Conservation (phyloP, 441 rosid genomes). For the Isatis lusitanica region DNA sequence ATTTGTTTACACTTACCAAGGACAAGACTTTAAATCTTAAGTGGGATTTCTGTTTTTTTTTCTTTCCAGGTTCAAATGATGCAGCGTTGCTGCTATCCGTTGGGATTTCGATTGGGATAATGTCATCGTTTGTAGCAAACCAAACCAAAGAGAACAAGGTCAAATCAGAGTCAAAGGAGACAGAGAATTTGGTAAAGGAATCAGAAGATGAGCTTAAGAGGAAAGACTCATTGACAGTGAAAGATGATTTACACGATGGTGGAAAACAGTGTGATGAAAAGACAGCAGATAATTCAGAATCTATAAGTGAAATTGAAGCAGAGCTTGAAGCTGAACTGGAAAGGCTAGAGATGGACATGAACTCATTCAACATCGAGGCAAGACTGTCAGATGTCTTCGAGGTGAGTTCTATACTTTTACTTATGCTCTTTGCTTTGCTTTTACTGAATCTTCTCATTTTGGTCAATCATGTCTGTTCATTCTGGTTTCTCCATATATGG, state of each 20-base stretch:
- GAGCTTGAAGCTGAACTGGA: slow-evolving; percentile 95
- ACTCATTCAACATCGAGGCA: slow-evolving; percentile 28
- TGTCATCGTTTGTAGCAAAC: slow-evolving; percentile 53
- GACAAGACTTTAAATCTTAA: slow-evolving; percentile 1
- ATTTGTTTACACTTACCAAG: background rate
- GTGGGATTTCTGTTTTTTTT: background rate
- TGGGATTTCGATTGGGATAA: slow-evolving; percentile 69
- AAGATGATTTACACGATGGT: slow-evolving; percentile 33
- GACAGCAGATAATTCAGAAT: slow-evolving; percentile 42
- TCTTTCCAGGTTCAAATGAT: slow-evolving; percentile 48
- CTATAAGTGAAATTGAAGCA: slow-evolving; percentile 80
- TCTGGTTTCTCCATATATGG: background rate
- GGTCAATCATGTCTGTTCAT: background rate
- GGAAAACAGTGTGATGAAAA: slow-evolving; percentile 36
- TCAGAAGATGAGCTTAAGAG: slow-evolving; percentile 71
- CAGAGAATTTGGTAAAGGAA: slow-evolving; percentile 69
- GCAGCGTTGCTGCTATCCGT: slow-evolving; percentile 52
- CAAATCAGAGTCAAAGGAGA: slow-evolving; percentile 53
- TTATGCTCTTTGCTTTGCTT: slow-evolving; percentile 1
- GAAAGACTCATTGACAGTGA: slow-evolving; percentile 60
- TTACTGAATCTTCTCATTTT: background rate
- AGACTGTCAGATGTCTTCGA: slow-evolving; percentile 24
- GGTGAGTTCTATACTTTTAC: slow-evolving; percentile 5
- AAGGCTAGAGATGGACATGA: slow-evolving; percentile 41
- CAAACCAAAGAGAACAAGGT: slow-evolving; percentile 50